Evolutionary conservation across 352 stramenopile species (phyloP), one percentile per base, ranked within the genome.

Genomic region (Phytophthora aleatoria): DNA sequence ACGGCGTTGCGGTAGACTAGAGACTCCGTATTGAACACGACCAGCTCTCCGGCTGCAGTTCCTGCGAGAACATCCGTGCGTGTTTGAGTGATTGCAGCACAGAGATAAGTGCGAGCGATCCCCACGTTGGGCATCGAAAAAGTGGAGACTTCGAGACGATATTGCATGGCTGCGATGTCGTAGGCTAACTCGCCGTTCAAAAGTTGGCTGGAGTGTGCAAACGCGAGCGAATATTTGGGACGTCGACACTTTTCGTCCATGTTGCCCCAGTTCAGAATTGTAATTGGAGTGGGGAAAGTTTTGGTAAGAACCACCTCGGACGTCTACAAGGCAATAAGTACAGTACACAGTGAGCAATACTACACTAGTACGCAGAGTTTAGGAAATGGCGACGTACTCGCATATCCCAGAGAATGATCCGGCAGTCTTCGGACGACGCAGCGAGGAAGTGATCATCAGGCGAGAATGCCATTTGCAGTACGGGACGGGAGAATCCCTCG

Each of bases 21-120:
- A 1, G 75, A 68, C 10, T 88, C 85, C 7, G 83, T 75, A 52
- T 87, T 92, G 60, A 96, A 97, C 6, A 97, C 85, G 0, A 96
- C 85, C 31, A 98, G 73, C 53, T 98, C 89, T 26, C 91, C 81
- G 1, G 83, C 83, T 30, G 79, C 74, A 5, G 85, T 91, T 5
- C 81, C 85, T 3, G 80, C 80, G 2, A 94, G 70, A 11, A 94
- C 45, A 41, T 89, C 81, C 2, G 61, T 81, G 1, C 81, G 87
- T 3, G 76, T 64, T 15, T 69, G 64, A 3, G 76, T 89, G 57
- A 91, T 83, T n/a, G 71, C 53, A 8, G 81, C 78, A 16, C 81
- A 91, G 41, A 92, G 57, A 59, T 91, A 94, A 15, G 67, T 89
- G 3, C 85, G 75, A n/a, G 82, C 61, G 33, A 92, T 81, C 0